Percentiles rank a stretch among this genome's conserved stretches.
Conservation (phyloP, 1,284 basidiomycete species). For the Marasmius oreades region DNA sequence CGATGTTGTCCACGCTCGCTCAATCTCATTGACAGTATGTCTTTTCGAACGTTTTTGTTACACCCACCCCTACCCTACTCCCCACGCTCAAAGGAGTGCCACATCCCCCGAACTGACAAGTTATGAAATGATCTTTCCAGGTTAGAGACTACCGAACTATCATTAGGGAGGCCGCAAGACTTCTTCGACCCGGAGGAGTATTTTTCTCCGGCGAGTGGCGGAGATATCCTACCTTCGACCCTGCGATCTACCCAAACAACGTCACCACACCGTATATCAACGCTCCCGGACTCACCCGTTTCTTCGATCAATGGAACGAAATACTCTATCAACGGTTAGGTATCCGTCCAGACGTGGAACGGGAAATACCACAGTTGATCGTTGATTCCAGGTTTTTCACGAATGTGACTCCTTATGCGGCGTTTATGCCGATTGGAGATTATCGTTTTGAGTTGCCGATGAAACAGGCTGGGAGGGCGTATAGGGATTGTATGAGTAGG, state of each 20-base stretch:
- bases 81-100: no score
- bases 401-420: neutral
- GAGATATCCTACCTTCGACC: slow-evolving; percentile 39
- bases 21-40: slow-evolving; percentile 54
- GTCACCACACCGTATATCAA: neutral
- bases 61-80: no score
- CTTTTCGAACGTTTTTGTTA: no score
- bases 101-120: no score
- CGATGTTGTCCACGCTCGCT: slow-evolving; percentile 62
- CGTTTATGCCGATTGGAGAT: neutral
- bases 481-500: neutral
- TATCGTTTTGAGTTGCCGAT: neutral
- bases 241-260: slow-evolving; percentile 5
- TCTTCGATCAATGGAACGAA: neutral
- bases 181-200: slow-evolving; percentile 61
- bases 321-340: neutral
- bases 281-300: neutral
- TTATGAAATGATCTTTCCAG: slow-evolving; percentile 36
- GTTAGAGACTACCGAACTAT: slow-evolving; percentile 46
- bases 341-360: neutral
- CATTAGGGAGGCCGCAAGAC: slow-evolving; percentile 51
- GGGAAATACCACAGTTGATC: neutral
- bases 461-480: neutral
- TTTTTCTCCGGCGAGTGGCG: slow-evolving; percentile 64
- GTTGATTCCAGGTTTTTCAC: neutral